Base-by-base conservation (phyloP, 148 eudicot species). In the Diospyros kaki region DNA sequence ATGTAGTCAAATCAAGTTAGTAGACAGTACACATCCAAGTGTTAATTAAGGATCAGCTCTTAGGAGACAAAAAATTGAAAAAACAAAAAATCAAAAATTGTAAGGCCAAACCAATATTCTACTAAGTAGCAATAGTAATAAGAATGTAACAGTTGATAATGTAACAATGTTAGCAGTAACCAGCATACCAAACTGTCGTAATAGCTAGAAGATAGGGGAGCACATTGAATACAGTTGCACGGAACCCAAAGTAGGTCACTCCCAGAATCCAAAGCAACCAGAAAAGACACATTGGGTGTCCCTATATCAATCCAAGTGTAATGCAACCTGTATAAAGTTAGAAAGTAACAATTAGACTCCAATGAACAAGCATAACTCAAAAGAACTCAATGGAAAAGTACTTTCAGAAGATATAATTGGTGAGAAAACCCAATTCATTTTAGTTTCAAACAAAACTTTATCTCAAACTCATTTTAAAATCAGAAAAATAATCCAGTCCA, bases 241-340 rank as follows among this genome's bases (percentile, higher is more conserved):
- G 99, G 99, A 82, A 95, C 86, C 99, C 99, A 95, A 18, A 89
- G 83, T 50, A 95, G 86, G 84, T 95, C 97, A 75, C 97, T 92
- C 50, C 99, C 99, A 73, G 84, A 85, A 84, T 95, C 99, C 84
- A 95, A 75, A 38, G 97, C 99, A 60, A 92, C 97, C 72, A 95
- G 89, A 81, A 95, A 95, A 66, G 97, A 83, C 64, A 84, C 82
- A 68, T 77, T 88, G 58, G 98, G 98, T 8, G 91, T 89, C 81
- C 98, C 98, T 76, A 94, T 75, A 84, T 90, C 97, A 73, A 94
- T 90, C 96, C 97, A 94, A 18, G 91, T 85, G 74, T 94, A 94
- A 76, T 94, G 91, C 75, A 94, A 83, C 98, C 98, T 94, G 90
- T 64, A 77, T 11, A 53, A 17, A 64, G n/a, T 56, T 59, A 28